These are phyloP conservation scores for Penicillium robsamsonii DNA, from an alignment of 495 filamentous ascomycete species.

Conservation along the genomic window DNA sequence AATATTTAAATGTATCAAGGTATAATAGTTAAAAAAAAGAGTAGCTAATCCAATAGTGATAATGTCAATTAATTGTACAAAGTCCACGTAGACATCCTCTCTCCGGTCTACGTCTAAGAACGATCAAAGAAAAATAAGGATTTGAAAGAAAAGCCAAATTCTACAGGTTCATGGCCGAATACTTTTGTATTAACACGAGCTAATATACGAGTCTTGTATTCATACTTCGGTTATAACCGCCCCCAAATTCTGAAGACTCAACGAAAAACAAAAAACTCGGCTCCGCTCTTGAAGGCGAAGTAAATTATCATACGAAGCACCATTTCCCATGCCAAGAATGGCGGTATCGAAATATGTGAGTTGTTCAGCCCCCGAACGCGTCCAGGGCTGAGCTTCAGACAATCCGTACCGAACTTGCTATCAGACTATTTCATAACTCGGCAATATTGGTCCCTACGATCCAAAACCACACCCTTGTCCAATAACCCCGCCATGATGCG, in stretches of 20 bases:
- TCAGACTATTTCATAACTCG: conserved; percentile 30
- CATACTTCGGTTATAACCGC: not conserved
- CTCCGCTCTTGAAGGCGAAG: not conserved
- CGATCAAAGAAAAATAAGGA: not conserved
- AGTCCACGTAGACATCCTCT: not conserved
- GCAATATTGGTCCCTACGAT: conserved; percentile 56
- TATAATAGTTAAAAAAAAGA: not conserved
- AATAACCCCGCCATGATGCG: conserved; percentile 52
- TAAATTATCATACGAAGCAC: not conserved
- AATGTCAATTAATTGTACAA: not conserved
- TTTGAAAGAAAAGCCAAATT: not conserved
- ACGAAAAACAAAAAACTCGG: not conserved
- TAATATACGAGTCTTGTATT: not conserved
- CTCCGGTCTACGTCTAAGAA: not conserved
- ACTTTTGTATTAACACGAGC: not conserved
- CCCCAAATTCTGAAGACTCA: not conserved
- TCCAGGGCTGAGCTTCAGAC: not conserved
- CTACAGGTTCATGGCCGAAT: not conserved
- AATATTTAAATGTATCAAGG: not conserved
- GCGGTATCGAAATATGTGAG: not conserved
- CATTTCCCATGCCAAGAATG: not conserved
- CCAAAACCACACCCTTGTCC: conserved; percentile 59
- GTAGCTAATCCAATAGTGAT: not conserved
- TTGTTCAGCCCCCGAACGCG: not conserved
- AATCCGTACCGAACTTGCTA: no score